Conservation (phyloP, 139 green algal genomes). For the Auxenochlorella pyrenoidosa region DNA sequence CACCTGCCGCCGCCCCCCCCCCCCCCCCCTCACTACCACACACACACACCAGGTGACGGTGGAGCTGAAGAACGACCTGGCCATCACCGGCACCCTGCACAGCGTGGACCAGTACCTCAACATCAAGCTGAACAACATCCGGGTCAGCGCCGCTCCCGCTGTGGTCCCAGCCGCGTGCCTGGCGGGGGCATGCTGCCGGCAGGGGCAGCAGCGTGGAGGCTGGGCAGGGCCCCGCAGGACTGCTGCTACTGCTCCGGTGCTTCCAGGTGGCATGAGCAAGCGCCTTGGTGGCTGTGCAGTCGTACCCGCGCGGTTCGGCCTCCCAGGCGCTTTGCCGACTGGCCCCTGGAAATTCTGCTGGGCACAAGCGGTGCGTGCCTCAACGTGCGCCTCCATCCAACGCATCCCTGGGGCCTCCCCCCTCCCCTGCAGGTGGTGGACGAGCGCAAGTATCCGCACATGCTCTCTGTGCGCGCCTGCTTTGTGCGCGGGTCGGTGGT, state of each 20-base stretch:
- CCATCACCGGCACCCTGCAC: constrained; percentile 93
- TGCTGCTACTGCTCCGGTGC: no score
- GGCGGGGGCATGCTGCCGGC: no score
- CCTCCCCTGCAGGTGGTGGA: constrained; percentile 72
- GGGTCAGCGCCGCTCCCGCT: background rate
- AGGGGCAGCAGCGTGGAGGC: no score
- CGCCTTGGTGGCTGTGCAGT: background rate
- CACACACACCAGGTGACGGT: constrained; percentile 97
- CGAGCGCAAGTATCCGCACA: constrained; percentile 95
- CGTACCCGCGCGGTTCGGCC: no score
- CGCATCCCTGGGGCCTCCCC: no score
- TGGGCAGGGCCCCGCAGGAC: no score
- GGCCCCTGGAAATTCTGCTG: no score
- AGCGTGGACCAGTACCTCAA: constrained; percentile 99
- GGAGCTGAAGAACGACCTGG: constrained; percentile 99
- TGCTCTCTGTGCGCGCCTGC: constrained; percentile 97
- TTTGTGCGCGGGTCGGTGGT: constrained; percentile 99
- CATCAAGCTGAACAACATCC: constrained; percentile 95
- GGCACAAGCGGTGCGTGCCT: background rate
- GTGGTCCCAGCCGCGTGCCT: no score
- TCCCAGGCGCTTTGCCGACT: no score
- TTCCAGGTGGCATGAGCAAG: no score
- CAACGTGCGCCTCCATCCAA: background rate
- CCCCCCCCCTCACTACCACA: no score
- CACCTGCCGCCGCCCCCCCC: no score